Conservation (phyloP, 2,329 filamentous ascomycete genomes). For the Metarhizium album region DNA sequence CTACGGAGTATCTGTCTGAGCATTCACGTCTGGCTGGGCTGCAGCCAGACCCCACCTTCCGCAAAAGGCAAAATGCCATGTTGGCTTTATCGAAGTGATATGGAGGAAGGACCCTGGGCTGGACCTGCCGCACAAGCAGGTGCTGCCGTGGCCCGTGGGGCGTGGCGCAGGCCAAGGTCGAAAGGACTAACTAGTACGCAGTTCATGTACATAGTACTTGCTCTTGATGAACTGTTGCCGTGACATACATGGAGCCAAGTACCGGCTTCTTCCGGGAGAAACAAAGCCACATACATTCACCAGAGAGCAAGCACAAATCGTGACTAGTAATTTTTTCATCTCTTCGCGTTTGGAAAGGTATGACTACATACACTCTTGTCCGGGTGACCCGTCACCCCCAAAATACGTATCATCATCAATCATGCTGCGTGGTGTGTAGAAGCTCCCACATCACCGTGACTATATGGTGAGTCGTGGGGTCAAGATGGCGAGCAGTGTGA, state of each 20-base stretch:
- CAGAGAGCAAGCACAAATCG: not conserved
- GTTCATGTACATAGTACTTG: too few relatives aligned
- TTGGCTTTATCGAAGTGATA: conserved; percentile 3
- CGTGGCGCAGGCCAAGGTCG: too few relatives aligned
- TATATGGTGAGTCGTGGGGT: conserved; percentile 1
- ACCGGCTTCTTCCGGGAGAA: too few relatives aligned
- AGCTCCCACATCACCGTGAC: conserved; percentile 5
- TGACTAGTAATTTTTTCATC: conserved; percentile 11
- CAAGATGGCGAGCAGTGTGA: conserved; percentile 9
- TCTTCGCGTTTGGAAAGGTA: conserved; percentile 11
- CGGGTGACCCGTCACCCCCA: conserved; percentile 11
- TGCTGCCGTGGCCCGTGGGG: not conserved
- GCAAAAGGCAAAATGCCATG: conserved; percentile 4
- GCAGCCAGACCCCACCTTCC: not conserved
- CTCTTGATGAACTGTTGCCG: not conserved
- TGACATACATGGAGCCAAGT: too few relatives aligned
- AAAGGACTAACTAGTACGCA: too few relatives aligned
- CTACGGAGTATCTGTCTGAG: too few relatives aligned
- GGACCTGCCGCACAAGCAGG: not conserved
- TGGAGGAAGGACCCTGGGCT: not conserved
- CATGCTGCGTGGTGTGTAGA: conserved; percentile 13
- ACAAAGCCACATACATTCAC: not conserved
- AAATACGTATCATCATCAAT: conserved; percentile 11
- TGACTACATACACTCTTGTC: conserved; percentile 15
- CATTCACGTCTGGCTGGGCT: not conserved